Evolutionary conservation across 148 eudicot genomes (phyloP).

Genomic region (Camellia japonica): DNA sequence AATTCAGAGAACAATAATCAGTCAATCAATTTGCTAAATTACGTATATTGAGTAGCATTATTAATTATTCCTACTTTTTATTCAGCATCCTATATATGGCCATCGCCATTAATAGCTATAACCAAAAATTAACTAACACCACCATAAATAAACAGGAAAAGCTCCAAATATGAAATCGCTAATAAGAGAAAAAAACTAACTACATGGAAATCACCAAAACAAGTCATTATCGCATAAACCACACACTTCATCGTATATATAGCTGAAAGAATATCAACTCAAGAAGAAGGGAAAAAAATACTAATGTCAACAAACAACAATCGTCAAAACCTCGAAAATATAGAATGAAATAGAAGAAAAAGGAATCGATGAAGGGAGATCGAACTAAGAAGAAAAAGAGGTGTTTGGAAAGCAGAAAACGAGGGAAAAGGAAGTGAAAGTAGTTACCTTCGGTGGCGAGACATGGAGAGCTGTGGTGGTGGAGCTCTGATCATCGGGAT

Average conservation of each 20-base stretch:
- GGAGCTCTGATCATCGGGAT: constrained; percentile 25
- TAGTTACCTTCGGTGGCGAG: constrained; percentile 22
- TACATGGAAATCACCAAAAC: constrained; percentile 2
- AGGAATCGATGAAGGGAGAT: constrained; percentile 10
- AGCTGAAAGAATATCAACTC: too few species aligned
- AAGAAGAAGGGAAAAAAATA: too few species aligned
- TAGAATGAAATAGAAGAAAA: not conserved
- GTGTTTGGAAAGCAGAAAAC: not conserved
- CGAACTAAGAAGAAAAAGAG: not conserved
- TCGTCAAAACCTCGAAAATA: too few species aligned
- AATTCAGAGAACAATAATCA: not conserved
- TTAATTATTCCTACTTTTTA: constrained; percentile 2
- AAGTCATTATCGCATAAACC: not conserved
- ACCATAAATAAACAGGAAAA: not conserved
- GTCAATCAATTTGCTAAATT: not conserved
- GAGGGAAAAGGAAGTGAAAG: not conserved
- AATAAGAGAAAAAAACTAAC: not conserved
- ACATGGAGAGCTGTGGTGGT: not conserved
- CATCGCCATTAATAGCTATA: constrained; percentile 3
- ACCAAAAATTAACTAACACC: constrained; percentile 10
- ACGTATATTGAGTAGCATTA: not conserved
- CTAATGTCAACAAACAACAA: too few species aligned
- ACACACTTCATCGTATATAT: not conserved
- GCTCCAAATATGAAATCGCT: not conserved
- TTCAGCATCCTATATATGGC: not conserved